Conservation (phyloP, 2,329 filamentous ascomycete genomes). For the Stachybotrys echinatus region DNA sequence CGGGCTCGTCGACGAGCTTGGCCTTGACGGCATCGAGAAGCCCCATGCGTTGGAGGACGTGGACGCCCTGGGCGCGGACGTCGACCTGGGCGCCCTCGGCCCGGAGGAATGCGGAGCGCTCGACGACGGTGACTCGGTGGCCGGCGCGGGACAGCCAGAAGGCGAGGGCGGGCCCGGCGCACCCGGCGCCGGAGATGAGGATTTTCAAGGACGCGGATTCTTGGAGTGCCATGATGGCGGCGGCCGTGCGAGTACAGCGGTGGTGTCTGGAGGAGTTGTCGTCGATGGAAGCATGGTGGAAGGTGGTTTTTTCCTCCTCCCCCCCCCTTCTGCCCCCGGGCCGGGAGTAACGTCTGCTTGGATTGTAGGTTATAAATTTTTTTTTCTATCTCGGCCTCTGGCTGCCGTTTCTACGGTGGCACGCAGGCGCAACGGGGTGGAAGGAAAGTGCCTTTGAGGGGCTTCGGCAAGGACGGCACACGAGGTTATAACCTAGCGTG, state of each 20-base stretch:
- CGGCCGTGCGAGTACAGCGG: not conserved
- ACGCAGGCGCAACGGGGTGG: too few species aligned
- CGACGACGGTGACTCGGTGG: conserved; percentile 30
- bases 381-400: too few species aligned
- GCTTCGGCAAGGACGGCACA: not conserved
- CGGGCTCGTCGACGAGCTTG: conserved; percentile 40
- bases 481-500: not conserved
- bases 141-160: conserved; percentile 23
- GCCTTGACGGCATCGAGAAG: conserved; percentile 20
- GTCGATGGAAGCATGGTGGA: not conserved
- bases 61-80: conserved; percentile 43
- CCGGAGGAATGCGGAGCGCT: conserved; percentile 33
- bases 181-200: conserved; percentile 25
- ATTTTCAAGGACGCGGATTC: conserved; percentile 6
- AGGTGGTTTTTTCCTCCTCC: not conserved
- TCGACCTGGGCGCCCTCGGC: conserved; percentile 48
- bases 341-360: too few species aligned
- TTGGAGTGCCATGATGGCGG: not conserved
- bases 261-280: not conserved
- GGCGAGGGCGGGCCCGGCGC: conserved; percentile 24
- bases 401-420: too few species aligned
- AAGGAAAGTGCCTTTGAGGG: not conserved
- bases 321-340: too few species aligned
- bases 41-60: conserved; percentile 34
- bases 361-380: too few species aligned